phyloP scores from a whole-genome alignment of 179 eudicot genomes.

The Gypsophila paniculata region DNA sequence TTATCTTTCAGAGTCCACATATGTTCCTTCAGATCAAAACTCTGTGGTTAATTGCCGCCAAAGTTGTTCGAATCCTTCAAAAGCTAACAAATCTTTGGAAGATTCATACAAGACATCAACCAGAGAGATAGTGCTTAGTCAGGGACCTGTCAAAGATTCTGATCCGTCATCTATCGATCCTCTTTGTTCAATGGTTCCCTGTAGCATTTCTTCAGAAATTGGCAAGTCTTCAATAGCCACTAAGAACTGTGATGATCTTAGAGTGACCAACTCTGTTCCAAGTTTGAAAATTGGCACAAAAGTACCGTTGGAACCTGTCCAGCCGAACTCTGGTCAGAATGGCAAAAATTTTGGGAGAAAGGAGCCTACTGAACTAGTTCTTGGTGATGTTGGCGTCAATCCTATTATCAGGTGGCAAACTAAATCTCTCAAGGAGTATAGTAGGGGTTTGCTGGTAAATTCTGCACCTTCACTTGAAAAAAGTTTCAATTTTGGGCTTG shows the following conservation, averaged over 20 bases:
- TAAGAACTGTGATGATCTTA: conserved; percentile 19
- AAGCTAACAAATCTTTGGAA: conserved; percentile 36
- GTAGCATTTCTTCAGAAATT: conserved; percentile 57
- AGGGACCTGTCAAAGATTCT: conserved; percentile 41
- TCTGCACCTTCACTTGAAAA: conserved; percentile 23
- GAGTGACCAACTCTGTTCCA: conserved; percentile 22
- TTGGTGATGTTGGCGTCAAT: conserved; percentile 31
- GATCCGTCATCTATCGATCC: conserved; percentile 53
- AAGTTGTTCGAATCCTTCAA: conserved; percentile 35
- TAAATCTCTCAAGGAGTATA: conserved; percentile 52
- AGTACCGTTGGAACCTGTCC: conserved; percentile 20
- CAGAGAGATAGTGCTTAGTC: conserved; percentile 32
- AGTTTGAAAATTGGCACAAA: conserved; percentile 22
- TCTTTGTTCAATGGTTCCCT: conserved; percentile 90
- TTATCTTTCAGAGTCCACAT: conserved; percentile 77
- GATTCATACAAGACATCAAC: conserved; percentile 30
- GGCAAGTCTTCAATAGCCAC: conserved; percentile 24
- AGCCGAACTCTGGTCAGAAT: conserved; percentile 20
- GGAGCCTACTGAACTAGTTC: conserved; percentile 17
- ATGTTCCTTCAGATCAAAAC: conserved; percentile 56
- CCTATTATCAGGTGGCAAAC: conserved; percentile 33
- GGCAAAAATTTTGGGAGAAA: conserved; percentile 26
- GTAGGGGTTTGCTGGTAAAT: conserved; percentile 30
- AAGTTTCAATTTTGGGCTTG: conserved; percentile 19
- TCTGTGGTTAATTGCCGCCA: conserved; percentile 49